Evolutionary conservation across 495 filamentous ascomycete species (phyloP), one percentile per base, ranked within the genome.

Genomic region (Hypomontagnella submonticulosa): DNA sequence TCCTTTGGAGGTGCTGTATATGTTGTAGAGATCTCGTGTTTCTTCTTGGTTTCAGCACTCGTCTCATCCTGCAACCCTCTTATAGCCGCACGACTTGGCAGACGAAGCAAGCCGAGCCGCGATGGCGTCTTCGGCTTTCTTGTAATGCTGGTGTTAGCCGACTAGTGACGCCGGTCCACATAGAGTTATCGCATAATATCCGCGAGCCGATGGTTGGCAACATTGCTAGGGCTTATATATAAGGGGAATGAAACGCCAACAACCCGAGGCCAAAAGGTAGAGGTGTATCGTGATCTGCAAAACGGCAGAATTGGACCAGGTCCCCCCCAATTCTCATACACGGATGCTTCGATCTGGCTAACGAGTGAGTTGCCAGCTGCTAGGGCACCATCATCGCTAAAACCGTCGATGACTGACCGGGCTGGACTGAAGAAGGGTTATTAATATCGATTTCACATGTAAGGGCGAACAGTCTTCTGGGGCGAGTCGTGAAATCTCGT

Each of bases 401-500:
- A 81, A 4, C 79, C 77, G n/a, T 73, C 73, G 44, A 81, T 72
- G 3, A 66, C n/a, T n/a, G n/a, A n/a, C 23, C 13, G 72, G 41
- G 12, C 51, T 71, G 3, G 69, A 58, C 13, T 71, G 61, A 4
- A 81, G 66, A 50, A 63, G 67, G 4, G 56, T 12, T 16, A 52
- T 46, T 1, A 80, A 41, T 1, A 67, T 72, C 18, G 7, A 13
- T 5, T 59, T 37, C 23, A 72, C 70, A 6, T 65, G 10, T 37
- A 77, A 40, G 10, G 44, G 56, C 11, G 48, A 55, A 2, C 73
- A 71, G 11, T 43, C 38, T 4, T 62, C 65, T 8, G 76, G 56
- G 34, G 80, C 36, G 1, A 78, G 55, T 20, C 72, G 57, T 1
- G 63, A 57, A 5, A 66, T 70, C 57, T 79, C 63, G 40, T 74